Evolutionary conservation across 1,284 basidiomycete species (phyloP).

Genomic region (Cryptococcus neoformans): DNA sequence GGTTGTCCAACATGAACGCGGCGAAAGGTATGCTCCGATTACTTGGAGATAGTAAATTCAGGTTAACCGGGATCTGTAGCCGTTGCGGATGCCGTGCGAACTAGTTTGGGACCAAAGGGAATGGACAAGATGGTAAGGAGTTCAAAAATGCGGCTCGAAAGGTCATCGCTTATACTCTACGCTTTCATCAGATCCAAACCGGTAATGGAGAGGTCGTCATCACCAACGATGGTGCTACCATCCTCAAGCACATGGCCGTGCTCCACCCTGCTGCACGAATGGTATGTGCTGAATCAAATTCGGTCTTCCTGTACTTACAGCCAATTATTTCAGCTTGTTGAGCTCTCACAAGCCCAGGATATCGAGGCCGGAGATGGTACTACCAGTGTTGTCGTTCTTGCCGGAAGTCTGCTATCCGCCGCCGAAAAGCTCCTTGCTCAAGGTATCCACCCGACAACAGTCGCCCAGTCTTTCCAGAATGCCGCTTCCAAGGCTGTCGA

Average conservation of each 20-base stretch:
- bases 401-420: slow-evolving; percentile 86
- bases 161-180: neutral
- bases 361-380: slow-evolving; percentile 99
- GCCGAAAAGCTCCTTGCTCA: slow-evolving; percentile 97
- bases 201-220: slow-evolving; percentile 95
- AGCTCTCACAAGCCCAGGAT: slow-evolving; percentile 97
- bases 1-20: slow-evolving; percentile 92
- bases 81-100: slow-evolving; percentile 95
- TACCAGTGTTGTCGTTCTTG: slow-evolving; percentile 96
- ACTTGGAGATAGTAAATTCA: neutral
- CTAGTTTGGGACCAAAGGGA: slow-evolving; percentile 93
- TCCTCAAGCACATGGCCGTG: slow-evolving; percentile 95
- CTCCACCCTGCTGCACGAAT: slow-evolving; percentile 98
- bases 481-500: slow-evolving; percentile 93
- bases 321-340: slow-evolving; percentile 67
- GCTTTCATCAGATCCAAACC: slow-evolving; percentile 79
- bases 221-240: slow-evolving; percentile 99
- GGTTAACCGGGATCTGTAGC: slow-evolving; percentile 55
- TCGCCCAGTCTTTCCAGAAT: slow-evolving; percentile 92
- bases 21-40: slow-evolving; percentile 70
- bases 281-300: slow-evolving; percentile 54
- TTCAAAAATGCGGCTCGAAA: neutral
- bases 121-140: slow-evolving; percentile 96
- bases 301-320: neutral
- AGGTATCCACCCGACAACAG: slow-evolving; percentile 96